Base-by-base conservation (phyloP, 345 rosid species). In the Noccaea bulbosa region DNA sequence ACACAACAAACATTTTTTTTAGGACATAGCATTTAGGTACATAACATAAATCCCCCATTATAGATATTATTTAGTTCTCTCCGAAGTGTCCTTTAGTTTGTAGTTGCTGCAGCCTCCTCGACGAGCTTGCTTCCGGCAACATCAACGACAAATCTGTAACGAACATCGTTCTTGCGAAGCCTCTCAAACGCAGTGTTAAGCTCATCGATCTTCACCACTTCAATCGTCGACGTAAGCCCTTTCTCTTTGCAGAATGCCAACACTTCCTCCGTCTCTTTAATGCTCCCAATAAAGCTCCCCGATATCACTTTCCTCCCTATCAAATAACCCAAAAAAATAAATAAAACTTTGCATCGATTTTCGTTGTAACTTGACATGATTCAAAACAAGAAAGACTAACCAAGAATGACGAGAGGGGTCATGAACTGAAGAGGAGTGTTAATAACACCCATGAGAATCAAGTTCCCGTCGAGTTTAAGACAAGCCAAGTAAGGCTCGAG, bases 101-200 rank as follows among this genome's bases (percentile, higher is more conserved):
- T 5, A 33, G 53, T 41, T 44, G 69, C 46, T 30, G 74, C 50
- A 37, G 64, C 56, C 43, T 68, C 69, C n/a, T 79, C 74, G 6
- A 52, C 75, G 4, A 78, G 60, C n/a, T 83, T 81, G 75, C 87
- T 82, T 45, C 88, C 83, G 0, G 84, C 88, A 27, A 80, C 82
- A 41, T 87, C 91, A 38, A 82, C 76, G 47, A 85, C 89, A 53
- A 88, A 85, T 73, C 91, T 80, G 37, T 81, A 80, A 62, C 86
- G 79, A 4, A 79, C 87, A 62, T 87, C 96, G 62, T 87, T 91
- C 84, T 57, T 84, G 72, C 74, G 84, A 67, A 84, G 83, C 75
- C 88, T 81, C 72, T 85, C 83, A 65, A 85, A 80, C 5, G 91
- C 90, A 53, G 73, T 33, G 73, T 80, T 83, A 43, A 82, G 73